Conservation (phyloP, 106 monocot species). For the Acanthochlamys bracteata region DNA sequence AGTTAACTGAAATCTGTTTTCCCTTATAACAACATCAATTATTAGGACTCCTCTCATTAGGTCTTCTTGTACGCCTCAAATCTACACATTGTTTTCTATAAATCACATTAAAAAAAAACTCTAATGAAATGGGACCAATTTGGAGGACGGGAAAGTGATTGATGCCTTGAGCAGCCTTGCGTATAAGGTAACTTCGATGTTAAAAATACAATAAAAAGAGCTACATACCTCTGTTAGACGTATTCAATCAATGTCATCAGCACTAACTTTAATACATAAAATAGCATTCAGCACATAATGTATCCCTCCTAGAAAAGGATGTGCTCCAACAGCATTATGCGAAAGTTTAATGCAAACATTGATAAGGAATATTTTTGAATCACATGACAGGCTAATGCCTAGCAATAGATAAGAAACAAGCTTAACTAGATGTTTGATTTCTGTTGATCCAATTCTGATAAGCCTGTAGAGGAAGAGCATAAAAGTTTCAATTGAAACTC, state of each 20-base stretch:
- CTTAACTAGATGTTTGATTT: conserved; percentile 87
- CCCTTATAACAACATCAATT: too few species aligned
- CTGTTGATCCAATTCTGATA: conserved; percentile 65
- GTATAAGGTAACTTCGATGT: neutral
- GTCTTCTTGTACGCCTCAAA: too few species aligned
- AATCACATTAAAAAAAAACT: too few species aligned
- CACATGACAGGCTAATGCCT: neutral
- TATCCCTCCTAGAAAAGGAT: conserved; percentile 89
- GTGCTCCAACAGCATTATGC: conserved; percentile 81
- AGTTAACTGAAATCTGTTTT: too few species aligned
- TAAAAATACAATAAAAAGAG: neutral
- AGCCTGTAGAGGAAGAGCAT: conserved; percentile 25
- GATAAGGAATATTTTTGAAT: neutral
- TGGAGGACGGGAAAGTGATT: too few species aligned
- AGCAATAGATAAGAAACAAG: neutral
- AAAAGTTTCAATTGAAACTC: neutral
- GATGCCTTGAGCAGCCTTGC: neutral
- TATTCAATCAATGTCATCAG: conserved; percentile 96
- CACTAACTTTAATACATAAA: conserved; percentile 75
- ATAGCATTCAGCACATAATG: conserved; percentile 87
- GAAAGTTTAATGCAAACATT: conserved; percentile 3
- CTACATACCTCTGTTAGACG: conserved; percentile 76
- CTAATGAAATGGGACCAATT: too few species aligned
- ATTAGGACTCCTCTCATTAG: too few species aligned
- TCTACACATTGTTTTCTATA: too few species aligned